Evolutionary conservation across 306 rosid genomes (phyloP).

Genomic region (Cucurbita ficifolia): DNA sequence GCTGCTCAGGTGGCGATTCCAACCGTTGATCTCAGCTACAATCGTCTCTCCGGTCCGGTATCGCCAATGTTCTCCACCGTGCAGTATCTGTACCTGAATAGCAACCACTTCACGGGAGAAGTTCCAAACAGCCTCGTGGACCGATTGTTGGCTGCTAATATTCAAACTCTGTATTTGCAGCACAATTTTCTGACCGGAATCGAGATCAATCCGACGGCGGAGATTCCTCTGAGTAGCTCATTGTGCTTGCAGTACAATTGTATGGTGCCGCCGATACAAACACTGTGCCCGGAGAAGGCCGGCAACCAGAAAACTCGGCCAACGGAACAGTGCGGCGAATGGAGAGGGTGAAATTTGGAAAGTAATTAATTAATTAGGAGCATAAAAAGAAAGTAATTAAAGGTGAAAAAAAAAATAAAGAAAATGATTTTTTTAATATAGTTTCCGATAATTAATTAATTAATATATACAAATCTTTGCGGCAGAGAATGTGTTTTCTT

Average conservation of each 20-base stretch:
- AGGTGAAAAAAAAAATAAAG: neutral
- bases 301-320: constrained; percentile 73
- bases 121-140: constrained; percentile 66
- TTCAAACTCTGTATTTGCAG: constrained; percentile 67
- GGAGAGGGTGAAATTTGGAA: constrained; percentile 38
- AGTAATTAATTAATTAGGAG: neutral
- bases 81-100: constrained; percentile 72
- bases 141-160: constrained; percentile 52
- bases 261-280: constrained; percentile 80
- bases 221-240: constrained; percentile 75
- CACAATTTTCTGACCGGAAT: constrained; percentile 80
- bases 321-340: constrained; percentile 55
- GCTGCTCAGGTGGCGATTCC: constrained; percentile 44
- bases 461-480: neutral
- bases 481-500: neutral
- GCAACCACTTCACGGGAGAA: constrained; percentile 75
- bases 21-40: constrained; percentile 80
- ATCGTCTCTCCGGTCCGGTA: constrained; percentile 51
- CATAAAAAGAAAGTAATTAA: neutral
- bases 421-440: neutral
- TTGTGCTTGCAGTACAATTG: constrained; percentile 94
- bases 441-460: neutral
- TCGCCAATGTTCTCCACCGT: constrained; percentile 66
- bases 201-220: constrained; percentile 80
- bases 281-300: constrained; percentile 71